Percentiles rank a stretch among this genome's conserved stretches.
These are phyloP conservation scores for Eucalyptus fibrosa DNA, from an alignment of 345 rosid species.

Conservation along the genomic window DNA sequence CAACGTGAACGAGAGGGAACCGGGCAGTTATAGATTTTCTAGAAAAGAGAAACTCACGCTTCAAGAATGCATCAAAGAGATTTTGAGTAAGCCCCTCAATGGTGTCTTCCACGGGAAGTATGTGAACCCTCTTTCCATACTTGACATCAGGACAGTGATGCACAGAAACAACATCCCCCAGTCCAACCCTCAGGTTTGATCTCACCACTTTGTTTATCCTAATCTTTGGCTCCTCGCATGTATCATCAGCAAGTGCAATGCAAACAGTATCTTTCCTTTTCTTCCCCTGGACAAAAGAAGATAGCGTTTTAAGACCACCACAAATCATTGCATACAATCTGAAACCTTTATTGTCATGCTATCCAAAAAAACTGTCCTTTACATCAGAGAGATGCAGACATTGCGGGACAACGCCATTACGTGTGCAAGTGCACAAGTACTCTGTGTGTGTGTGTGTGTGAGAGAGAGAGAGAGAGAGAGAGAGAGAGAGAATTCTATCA, in stretches of 20 bases:
- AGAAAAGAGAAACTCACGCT: constrained; percentile 42
- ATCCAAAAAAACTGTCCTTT: background rate
- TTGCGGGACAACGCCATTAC: background rate
- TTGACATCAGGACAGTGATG: constrained; percentile 89
- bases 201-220: constrained; percentile 85
- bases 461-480: background rate
- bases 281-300: constrained; percentile 44
- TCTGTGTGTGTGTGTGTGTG: background rate
- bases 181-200: constrained; percentile 78
- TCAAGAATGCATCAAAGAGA: constrained; percentile 81
- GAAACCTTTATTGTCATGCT: background rate
- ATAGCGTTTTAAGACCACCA: background rate
- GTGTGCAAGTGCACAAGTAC: background rate
- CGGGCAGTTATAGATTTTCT: accelerated
- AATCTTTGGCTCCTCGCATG: constrained; percentile 76
- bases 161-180: constrained; percentile 78
- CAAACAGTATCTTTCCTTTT: constrained; percentile 72
- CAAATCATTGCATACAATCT: background rate
- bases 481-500: background rate
- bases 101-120: constrained; percentile 80
- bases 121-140: constrained; percentile 81
- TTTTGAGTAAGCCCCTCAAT: constrained; percentile 80
- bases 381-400: background rate
- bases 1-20: background rate
- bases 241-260: constrained; percentile 69